Evolutionary conservation across 2,329 filamentous ascomycete species (phyloP), one percentile per base, ranked within the genome.

Genomic region (Parasarocladium wereldwijsianum): DNA sequence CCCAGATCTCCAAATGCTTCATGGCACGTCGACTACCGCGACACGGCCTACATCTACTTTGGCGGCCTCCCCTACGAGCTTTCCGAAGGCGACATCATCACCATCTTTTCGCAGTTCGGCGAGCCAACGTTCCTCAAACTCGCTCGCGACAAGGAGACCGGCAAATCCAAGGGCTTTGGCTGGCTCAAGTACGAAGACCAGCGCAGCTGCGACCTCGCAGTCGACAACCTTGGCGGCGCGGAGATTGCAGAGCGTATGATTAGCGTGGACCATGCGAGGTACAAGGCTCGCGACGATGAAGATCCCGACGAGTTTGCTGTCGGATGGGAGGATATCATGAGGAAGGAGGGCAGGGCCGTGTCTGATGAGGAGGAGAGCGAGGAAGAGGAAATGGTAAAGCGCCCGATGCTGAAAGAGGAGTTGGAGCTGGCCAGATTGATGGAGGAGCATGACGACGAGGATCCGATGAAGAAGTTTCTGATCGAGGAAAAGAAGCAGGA

Each of bases 141-240:
- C 9, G 76, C 79, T 27, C 83, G 90, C 46, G 90, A 98, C 63
- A 90, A 90, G 49, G 92, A 96, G 50, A 92, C 86, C 0, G 90
- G 90, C 37, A 94, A 93, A 56, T 92, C 82, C 37, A 80, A 79
- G 40, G 90, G 90, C 1, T 98, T 96, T 49, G 85, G 80, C 3
- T 98, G 92, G 66, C 66, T 98, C 34, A 98, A 98, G 50, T 98
- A 96, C 55, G 90, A 98, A 51, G 87, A 98, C 54, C 90, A 98
- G 60, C 70, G 87, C 42, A 94, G 86, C 56, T 92, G 83, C 37
- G 87, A 96, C 54, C 60, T 98, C 24, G 90, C 92, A 0, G 92
- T 98, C 8, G 90, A 98, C 56, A 98, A 98, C 51, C 60, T 98
- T 5, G 81, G 85, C 22, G 90, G 90, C 18, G 78, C 86, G 7